phyloP scores from a whole-genome alignment of 495 filamentous ascomycete genomes.

The Pyronema omphalodes region DNA sequence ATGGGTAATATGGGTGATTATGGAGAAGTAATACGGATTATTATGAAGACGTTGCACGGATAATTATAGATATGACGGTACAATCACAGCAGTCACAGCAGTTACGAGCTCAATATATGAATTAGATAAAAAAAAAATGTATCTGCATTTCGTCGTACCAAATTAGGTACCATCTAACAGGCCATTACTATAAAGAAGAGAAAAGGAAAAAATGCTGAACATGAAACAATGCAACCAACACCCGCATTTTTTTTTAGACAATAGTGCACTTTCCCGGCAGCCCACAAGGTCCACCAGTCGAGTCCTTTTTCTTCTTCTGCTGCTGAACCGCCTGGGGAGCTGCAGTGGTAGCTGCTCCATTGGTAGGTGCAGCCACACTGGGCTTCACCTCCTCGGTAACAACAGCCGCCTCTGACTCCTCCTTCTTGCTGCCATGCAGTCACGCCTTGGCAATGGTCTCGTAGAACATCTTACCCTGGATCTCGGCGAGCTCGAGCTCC shows the following conservation, averaged over 20 bases:
- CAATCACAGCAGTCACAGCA: no score
- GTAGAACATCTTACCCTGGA: slow-evolving; percentile 79
- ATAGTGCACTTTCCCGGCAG: slow-evolving; percentile 50
- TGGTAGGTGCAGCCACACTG: neutral
- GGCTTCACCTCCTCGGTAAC: slow-evolving; percentile 1
- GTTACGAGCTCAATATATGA: neutral
- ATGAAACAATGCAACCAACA: neutral
- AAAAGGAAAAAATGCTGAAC: neutral
- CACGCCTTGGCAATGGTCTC: slow-evolving; percentile 57
- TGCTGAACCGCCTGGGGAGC: neutral
- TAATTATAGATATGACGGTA: no score
- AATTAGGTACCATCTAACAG: no score
- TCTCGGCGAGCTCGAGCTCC: slow-evolving; percentile 60
- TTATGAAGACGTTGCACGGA: no score
- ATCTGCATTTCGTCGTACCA: neutral
- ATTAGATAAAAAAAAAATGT: neutral
- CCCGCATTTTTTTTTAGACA: slow-evolving; percentile 26
- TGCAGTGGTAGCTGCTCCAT: neutral
- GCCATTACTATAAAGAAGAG: no score
- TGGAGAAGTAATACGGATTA: no score
- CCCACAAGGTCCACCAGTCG: slow-evolving; percentile 45
- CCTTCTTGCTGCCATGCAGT: slow-evolving; percentile 48
- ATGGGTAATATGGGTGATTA: no score
- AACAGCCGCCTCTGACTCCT: slow-evolving; percentile 17
- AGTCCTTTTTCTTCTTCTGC: slow-evolving; percentile 26